Percentiles rank a stretch among this genome's conserved stretches.
Conservation (phyloP, 2,329 filamentous ascomycete genomes). For the Volutella citrinella region DNA sequence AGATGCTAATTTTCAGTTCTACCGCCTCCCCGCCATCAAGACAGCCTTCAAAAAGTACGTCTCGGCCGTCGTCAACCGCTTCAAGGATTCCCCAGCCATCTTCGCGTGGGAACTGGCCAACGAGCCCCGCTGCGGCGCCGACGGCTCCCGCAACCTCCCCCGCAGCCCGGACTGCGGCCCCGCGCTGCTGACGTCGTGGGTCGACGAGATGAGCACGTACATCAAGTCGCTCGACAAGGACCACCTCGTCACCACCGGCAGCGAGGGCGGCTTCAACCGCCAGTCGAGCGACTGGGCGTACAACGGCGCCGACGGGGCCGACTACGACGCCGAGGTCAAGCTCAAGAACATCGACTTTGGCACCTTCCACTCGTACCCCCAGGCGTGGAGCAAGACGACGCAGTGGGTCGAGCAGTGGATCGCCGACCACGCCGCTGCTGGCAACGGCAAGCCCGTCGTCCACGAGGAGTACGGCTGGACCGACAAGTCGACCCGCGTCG, state of each 20-base stretch:
- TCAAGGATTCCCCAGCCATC: slow-evolving; percentile 55
- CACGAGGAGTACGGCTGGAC: slow-evolving; percentile 39
- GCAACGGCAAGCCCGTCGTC: slow-evolving; percentile 46
- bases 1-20: slow-evolving; percentile 47
- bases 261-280: slow-evolving; percentile 56
- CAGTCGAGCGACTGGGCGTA: slow-evolving; percentile 42
- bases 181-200: slow-evolving; percentile 44
- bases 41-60: slow-evolving; percentile 57
- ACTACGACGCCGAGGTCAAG: slow-evolving; percentile 47
- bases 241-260: slow-evolving; percentile 54
- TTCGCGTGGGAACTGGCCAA: slow-evolving; percentile 69
- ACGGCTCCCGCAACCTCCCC: slow-evolving; percentile 43
- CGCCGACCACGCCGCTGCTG: slow-evolving; percentile 47
- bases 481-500: slow-evolving; percentile 40
- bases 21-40: slow-evolving; percentile 48
- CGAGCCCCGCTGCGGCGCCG: slow-evolving; percentile 51
- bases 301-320: slow-evolving; percentile 47
- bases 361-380: slow-evolving; percentile 54
- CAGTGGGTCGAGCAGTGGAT: slow-evolving; percentile 54
- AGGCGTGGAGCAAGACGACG: slow-evolving; percentile 52
- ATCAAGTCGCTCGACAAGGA: slow-evolving; percentile 50
- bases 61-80: slow-evolving; percentile 55
- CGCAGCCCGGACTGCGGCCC: slow-evolving; percentile 38
- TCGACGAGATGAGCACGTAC: slow-evolving; percentile 51
- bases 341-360: slow-evolving; percentile 51